These are phyloP conservation scores for Fusarium sulawesiense DNA, from an alignment of 2,329 filamentous ascomycete genomes.

Conservation along the genomic window DNA sequence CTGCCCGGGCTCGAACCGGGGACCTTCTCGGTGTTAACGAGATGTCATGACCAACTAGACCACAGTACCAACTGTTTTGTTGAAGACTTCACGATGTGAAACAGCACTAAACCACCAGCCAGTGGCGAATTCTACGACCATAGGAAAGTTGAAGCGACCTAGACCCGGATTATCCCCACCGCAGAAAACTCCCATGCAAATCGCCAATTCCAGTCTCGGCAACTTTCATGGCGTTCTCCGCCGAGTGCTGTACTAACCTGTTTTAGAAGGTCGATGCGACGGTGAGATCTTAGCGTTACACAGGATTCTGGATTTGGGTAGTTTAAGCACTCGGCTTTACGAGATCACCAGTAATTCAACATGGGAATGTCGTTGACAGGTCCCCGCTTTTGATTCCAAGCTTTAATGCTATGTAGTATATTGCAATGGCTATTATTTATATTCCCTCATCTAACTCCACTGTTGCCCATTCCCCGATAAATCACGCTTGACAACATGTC, in stretches of 20 bases:
- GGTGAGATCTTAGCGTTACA: not conserved
- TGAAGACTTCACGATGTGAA: fast-evolving
- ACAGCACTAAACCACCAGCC: not conserved
- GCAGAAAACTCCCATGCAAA: not conserved
- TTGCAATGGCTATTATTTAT: fast-evolving
- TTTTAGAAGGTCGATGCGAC: conserved; percentile 5
- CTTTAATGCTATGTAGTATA: not conserved
- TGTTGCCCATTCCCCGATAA: no score
- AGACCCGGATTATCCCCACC: not conserved
- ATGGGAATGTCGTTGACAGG: not conserved
- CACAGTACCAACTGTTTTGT: not conserved
- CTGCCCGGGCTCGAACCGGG: not conserved
- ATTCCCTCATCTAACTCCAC: not conserved
- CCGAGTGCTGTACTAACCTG: not conserved
- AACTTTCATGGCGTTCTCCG: not conserved
- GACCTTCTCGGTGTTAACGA: not conserved
- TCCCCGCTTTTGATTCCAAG: no score
- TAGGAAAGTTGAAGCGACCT: not conserved
- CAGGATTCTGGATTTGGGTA: not conserved
- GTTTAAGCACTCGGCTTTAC: not conserved
- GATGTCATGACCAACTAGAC: not conserved
- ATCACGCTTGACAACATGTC: no score
- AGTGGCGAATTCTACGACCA: no score
- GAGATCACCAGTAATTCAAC: not conserved
- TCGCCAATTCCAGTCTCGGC: not conserved